Conservation (phyloP, 345 rosid genomes). For the Gossypium turneri region DNA sequence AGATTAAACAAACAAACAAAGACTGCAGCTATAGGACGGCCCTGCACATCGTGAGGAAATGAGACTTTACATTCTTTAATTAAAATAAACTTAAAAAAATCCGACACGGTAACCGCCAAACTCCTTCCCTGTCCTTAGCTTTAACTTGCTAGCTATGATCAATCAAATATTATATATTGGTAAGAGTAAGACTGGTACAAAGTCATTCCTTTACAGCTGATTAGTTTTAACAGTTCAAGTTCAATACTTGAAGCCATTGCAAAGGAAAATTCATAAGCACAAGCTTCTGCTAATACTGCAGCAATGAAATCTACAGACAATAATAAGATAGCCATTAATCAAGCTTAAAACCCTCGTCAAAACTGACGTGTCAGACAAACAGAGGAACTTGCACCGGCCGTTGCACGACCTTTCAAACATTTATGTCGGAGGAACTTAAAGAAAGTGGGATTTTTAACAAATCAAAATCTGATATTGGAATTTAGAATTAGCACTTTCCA, state of each 20-base stretch:
- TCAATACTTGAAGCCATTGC: neutral
- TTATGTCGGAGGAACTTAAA: neutral
- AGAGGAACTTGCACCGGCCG: constrained; percentile 30
- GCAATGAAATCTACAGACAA: too few relatives aligned
- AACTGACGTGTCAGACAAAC: too few relatives aligned
- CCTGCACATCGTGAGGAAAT: constrained; percentile 41
- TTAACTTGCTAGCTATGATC: constrained; percentile 6
- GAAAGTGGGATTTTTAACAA: constrained; percentile 11
- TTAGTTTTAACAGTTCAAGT: neutral
- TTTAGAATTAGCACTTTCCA: constrained; percentile 5
- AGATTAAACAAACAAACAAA: constrained; percentile 10
- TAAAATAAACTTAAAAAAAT: neutral
- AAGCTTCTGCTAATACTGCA: too few relatives aligned
- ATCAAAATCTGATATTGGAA: constrained; percentile 22
- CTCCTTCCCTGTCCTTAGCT: constrained; percentile 41
- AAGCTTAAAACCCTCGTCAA: too few relatives aligned
- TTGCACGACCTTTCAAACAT: constrained; percentile 31
- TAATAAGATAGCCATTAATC: too few relatives aligned
- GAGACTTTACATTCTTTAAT: constrained; percentile 21
- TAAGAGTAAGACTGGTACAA: neutral
- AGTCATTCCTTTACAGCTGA: neutral
- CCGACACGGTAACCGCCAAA: constrained; percentile 39
- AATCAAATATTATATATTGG: constrained; percentile 9
- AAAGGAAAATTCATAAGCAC: neutral
- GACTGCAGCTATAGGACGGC: constrained; percentile 28